Conservation (phyloP, 345 rosid species). For the Capsella bursapastoris region DNA sequence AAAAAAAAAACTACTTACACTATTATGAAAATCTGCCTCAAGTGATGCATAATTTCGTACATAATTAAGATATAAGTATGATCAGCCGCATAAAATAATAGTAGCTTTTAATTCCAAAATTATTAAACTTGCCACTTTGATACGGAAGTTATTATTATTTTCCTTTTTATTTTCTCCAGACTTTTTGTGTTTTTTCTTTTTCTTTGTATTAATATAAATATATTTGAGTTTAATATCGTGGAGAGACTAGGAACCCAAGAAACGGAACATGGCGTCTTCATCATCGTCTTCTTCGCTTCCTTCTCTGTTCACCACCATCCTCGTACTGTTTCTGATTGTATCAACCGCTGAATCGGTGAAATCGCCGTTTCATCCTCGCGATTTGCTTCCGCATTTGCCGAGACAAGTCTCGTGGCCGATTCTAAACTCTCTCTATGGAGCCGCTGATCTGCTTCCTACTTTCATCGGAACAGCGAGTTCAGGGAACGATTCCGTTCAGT, state of each 20-base stretch:
- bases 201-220: neutral
- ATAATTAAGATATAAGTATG: neutral
- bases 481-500: conserved; percentile 48
- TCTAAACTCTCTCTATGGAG: conserved; percentile 62
- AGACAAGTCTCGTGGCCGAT: conserved; percentile 82
- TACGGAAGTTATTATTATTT: conserved; percentile 11
- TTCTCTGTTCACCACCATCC: conserved; percentile 26
- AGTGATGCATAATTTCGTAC: neutral
- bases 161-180: neutral
- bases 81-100: too few relatives aligned
- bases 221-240: conserved; percentile 8
- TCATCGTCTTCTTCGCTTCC: conserved; percentile 32
- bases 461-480: conserved; percentile 76
- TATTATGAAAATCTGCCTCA: too few relatives aligned
- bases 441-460: conserved; percentile 81
- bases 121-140: neutral
- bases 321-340: conserved; percentile 24
- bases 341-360: conserved; percentile 39
- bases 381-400: conserved; percentile 77
- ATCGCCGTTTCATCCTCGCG: conserved; percentile 68
- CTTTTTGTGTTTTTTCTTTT: neutral
- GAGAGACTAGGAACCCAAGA: conserved; percentile 12
- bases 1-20: too few relatives aligned
- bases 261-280: conserved; percentile 38
- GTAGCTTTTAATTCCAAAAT: neutral